phyloP scores from a whole-genome alignment of 148 eudicot genomes.

The Agrostemma githago region DNA sequence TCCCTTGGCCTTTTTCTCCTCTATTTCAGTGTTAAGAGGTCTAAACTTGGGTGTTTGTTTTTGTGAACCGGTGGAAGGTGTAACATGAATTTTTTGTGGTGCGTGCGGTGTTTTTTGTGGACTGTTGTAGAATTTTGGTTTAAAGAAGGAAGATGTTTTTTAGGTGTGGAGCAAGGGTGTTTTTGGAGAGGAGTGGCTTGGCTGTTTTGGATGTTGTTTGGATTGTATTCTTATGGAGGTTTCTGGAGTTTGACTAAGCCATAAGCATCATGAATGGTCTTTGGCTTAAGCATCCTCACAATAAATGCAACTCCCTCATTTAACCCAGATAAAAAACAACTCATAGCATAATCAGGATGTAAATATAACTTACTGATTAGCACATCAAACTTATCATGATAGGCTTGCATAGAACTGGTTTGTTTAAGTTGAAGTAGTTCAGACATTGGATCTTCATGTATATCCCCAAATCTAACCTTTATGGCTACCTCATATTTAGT shows the following conservation, averaged over 20 bases:
- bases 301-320: not conserved
- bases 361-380: not conserved
- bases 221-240: not conserved
- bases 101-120: too few species aligned
- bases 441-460: not conserved
- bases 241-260: not conserved
- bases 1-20: not conserved
- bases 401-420: not conserved
- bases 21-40: not conserved
- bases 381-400: not conserved
- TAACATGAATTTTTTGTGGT: too few species aligned
- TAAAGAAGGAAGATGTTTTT: too few species aligned
- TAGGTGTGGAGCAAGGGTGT: not conserved
- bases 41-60: too few species aligned
- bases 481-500: not conserved
- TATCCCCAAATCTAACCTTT: not conserved
- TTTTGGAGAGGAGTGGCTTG: not conserved
- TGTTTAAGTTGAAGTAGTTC: not conserved
- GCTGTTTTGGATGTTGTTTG: not conserved
- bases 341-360: not conserved
- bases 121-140: not conserved
- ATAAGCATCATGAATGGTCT: not conserved
- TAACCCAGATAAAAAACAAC: not conserved
- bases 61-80: not conserved
- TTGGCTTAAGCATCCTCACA: not conserved